These are phyloP conservation scores for Fusarium sp. DNA, from an alignment of 2,329 filamentous ascomycete genomes.

Conservation along the genomic window DNA sequence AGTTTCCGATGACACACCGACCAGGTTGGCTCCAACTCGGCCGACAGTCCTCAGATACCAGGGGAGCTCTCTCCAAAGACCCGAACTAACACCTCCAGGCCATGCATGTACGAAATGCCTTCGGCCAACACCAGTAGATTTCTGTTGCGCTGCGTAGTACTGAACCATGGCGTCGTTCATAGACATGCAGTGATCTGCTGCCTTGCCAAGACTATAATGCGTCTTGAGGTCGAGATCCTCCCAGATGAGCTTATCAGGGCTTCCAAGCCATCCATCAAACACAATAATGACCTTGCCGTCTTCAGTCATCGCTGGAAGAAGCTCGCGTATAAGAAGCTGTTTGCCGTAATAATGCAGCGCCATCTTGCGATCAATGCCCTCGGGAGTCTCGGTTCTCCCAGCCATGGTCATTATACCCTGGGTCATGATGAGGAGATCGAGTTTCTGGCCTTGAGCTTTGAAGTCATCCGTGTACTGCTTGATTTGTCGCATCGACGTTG, in stretches of 20 bases:
- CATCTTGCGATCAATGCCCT: slow-evolving; percentile 59
- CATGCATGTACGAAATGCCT: slow-evolving; percentile 54
- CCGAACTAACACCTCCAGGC: slow-evolving; percentile 54
- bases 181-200: slow-evolving; percentile 51
- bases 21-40: slow-evolving; percentile 21
- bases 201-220: slow-evolving; percentile 48
- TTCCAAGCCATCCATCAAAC: slow-evolving; percentile 47
- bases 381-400: slow-evolving; percentile 54
- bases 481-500: slow-evolving; percentile 49
- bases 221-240: slow-evolving; percentile 55
- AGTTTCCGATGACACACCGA: slow-evolving; percentile 41
- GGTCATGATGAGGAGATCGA: slow-evolving; percentile 54
- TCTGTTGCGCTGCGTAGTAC: slow-evolving; percentile 44
- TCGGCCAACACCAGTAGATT: not conserved
- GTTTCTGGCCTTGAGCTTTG: slow-evolving; percentile 42
- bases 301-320: slow-evolving; percentile 51
- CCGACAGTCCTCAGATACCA: slow-evolving; percentile 40
- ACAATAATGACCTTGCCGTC: slow-evolving; percentile 56
- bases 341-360: slow-evolving; percentile 60
- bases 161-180: slow-evolving; percentile 56
- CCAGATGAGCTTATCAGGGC: slow-evolving; percentile 49
- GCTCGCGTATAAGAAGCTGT: slow-evolving; percentile 55
- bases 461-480: slow-evolving; percentile 47
- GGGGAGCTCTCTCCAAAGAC: slow-evolving; percentile 46
- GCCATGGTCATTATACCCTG: slow-evolving; percentile 52